Percentiles rank a stretch among this genome's conserved stretches.
These are phyloP conservation scores for Rhodosporidiobolus odoratus DNA, from an alignment of 768 basidiomycete species.

Conservation along the genomic window DNA sequence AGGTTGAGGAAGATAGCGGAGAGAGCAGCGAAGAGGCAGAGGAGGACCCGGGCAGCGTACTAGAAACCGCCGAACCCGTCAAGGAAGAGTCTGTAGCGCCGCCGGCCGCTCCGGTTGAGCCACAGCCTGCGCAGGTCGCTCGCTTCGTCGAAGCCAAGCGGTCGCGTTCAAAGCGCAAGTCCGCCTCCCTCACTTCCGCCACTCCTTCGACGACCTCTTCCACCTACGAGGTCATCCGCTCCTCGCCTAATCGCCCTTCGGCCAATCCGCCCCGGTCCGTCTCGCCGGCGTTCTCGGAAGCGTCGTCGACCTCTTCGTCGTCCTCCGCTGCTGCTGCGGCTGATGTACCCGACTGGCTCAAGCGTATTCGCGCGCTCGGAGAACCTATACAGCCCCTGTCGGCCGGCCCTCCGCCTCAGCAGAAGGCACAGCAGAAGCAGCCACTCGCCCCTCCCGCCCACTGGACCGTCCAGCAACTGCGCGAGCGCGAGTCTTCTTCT, in stretches of 20 bases:
- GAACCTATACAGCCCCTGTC: constrained; percentile 22
- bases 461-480: constrained; percentile 25
- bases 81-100: not conserved
- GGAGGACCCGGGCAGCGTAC: not conserved
- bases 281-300: constrained; percentile 1
- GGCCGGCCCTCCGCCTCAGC: not conserved
- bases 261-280: not conserved
- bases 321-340: not conserved
- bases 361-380: constrained; percentile 28
- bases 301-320: constrained; percentile 2
- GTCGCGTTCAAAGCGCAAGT: not conserved
- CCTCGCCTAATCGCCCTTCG: not conserved
- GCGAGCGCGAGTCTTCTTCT: constrained; percentile 11
- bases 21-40: not conserved
- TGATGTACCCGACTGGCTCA: constrained; percentile 31
- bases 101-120: not conserved
- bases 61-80: not conserved
- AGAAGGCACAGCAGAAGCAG: not conserved
- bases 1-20: not conserved
- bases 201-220: not conserved
- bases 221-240: constrained; percentile 7
- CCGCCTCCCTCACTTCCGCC: not conserved
- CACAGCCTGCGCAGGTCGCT: not conserved
- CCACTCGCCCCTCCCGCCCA: constrained; percentile 24
- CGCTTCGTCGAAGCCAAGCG: constrained; percentile 13